A percentile compares a stretch with the other conserved stretches of the same genome.
phyloP scores from a whole-genome alignment of 768 basidiomycete genomes.

The Omphalotus guepiniiformis region DNA sequence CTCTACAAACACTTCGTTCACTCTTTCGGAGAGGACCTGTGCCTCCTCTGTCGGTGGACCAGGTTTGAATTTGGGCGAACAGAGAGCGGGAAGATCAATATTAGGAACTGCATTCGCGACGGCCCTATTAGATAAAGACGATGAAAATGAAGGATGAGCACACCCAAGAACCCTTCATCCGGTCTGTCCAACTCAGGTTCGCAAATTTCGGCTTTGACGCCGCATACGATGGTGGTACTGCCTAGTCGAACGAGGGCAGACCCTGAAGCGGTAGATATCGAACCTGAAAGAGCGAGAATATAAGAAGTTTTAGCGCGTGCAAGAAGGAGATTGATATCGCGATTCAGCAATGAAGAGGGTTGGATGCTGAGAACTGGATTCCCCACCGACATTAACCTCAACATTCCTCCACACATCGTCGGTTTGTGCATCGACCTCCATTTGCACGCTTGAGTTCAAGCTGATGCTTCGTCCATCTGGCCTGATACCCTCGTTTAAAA shows the following conservation, averaged over 20 bases:
- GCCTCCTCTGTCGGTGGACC: conserved; percentile 95
- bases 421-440: neutral
- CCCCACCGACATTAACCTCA: conserved; percentile 76
- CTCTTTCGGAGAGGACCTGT: conserved; percentile 79
- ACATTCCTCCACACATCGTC: conserved; percentile 68
- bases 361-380: too few relatives aligned
- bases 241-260: conserved; percentile 90
- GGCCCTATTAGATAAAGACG: too few relatives aligned
- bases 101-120: conserved; percentile 89
- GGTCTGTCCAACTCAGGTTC: conserved; percentile 81
- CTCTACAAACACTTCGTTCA: conserved; percentile 77
- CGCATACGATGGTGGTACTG: conserved; percentile 92
- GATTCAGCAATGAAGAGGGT: too few relatives aligned
- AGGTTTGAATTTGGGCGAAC: conserved; percentile 90
- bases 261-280: conserved; percentile 90
- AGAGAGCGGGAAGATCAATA: conserved; percentile 89
- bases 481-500: conserved; percentile 70
- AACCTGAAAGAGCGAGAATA: conserved; percentile 48
- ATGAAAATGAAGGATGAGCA: conserved; percentile 17
- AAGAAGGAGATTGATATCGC: neutral
- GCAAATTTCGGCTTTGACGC: conserved; percentile 92
- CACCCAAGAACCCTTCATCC: conserved; percentile 80
- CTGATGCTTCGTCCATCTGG: conserved; percentile 76
- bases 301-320: neutral
- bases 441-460: too few relatives aligned